Conservation (phyloP, 768 basidiomycete species). For the Rhizopogon salebrosus region DNA sequence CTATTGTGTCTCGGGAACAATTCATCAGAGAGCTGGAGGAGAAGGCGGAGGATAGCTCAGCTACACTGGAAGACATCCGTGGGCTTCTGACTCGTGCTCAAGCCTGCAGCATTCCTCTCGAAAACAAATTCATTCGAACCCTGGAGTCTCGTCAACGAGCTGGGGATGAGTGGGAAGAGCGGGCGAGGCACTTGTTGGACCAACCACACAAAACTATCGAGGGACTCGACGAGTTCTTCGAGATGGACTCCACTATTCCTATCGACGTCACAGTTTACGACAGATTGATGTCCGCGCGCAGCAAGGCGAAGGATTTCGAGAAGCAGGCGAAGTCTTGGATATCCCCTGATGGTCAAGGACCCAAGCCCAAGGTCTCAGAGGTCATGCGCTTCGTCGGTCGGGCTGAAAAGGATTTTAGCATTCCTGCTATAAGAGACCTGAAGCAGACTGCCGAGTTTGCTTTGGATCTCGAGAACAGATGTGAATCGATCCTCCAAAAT, state of each 20-base stretch:
- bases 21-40: conserved; percentile 73
- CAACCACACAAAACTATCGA: conserved; percentile 71
- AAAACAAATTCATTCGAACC: conserved; percentile 60
- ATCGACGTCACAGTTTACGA: conserved; percentile 64
- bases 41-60: conserved; percentile 57
- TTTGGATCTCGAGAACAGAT: conserved; percentile 69
- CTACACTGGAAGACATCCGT: conserved; percentile 76
- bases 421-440: conserved; percentile 58
- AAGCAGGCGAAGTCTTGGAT: conserved; percentile 74
- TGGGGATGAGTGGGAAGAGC: conserved; percentile 76
- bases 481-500: conserved; percentile 67
- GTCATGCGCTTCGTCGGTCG: conserved; percentile 63
- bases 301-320: conserved; percentile 74
- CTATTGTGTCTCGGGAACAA: conserved; percentile 74
- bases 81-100: conserved; percentile 66
- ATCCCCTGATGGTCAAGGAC: conserved; percentile 45
- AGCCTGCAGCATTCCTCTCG: conserved; percentile 56
- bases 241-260: conserved; percentile 61
- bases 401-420: conserved; percentile 74
- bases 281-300: conserved; percentile 56
- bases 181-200: conserved; percentile 58
- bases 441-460: conserved; percentile 72
- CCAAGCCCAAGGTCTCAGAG: conserved; percentile 62
- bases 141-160: conserved; percentile 59
- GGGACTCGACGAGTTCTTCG: conserved; percentile 69